Percentiles rank a stretch among this genome's conserved stretches.
These are phyloP conservation scores for Fraxinus greggii DNA, from an alignment of 305 asterid species.

Conservation along the genomic window DNA sequence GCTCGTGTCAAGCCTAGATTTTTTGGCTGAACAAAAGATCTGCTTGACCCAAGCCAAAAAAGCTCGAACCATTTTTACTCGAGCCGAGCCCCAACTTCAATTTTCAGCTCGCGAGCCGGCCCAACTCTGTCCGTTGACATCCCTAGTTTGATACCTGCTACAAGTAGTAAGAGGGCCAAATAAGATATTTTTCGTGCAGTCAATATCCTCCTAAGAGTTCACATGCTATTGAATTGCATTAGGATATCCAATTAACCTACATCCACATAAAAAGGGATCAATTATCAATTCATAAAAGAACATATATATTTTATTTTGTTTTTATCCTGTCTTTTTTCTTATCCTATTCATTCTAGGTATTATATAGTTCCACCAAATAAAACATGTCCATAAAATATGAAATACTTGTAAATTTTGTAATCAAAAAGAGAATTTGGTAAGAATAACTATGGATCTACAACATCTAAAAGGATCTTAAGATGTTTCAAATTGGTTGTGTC, in stretches of 20 bases:
- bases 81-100: too few relatives aligned
- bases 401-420: not conserved
- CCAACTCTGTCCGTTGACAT: too few relatives aligned
- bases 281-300: not conserved
- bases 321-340: not conserved
- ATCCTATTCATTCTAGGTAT: not conserved
- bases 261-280: conserved; percentile 16
- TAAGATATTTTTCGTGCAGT: conserved; percentile 26
- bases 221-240: conserved; percentile 10
- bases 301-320: not conserved
- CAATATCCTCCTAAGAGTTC: conserved; percentile 18
- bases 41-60: too few relatives aligned
- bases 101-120: too few relatives aligned
- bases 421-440: not conserved
- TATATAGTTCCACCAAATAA: not conserved
- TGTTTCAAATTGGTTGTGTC: not conserved
- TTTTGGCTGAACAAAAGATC: too few relatives aligned
- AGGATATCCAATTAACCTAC: conserved; percentile 18
- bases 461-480: not conserved
- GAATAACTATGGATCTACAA: not conserved
- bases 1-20: too few relatives aligned
- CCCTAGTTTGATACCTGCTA: not conserved
- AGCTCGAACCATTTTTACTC: too few relatives aligned
- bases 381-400: not conserved
- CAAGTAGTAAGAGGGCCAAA: conserved; percentile 18